These are phyloP conservation scores for Eragrostis tef DNA, from an alignment of 202 grass and related monocot species.

Conservation along the genomic window DNA sequence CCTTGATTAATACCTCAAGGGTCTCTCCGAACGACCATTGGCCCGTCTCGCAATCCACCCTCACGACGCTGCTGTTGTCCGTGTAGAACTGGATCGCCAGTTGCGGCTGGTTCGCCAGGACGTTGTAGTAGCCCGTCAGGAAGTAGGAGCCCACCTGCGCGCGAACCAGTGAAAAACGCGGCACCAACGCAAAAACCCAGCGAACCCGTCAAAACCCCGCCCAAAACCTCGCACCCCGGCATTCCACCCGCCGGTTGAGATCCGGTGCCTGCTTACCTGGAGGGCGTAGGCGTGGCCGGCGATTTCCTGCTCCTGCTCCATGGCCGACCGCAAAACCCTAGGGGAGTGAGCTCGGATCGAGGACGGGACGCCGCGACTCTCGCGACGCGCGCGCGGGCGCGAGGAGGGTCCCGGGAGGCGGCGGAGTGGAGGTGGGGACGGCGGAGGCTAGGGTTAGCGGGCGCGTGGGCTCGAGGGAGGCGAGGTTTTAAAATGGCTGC, in stretches of 20 bases:
- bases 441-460: conserved; percentile 35
- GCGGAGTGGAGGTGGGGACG: neutral
- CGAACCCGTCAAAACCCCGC: conserved; percentile 17
- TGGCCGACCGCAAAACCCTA: conserved; percentile 45
- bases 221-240: conserved; percentile 7
- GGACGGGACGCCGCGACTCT: neutral
- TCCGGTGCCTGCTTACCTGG: conserved; percentile 44
- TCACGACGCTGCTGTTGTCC: conserved; percentile 55
- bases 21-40: conserved; percentile 52
- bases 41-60: conserved; percentile 58
- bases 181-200: neutral
- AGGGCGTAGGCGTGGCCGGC: conserved; percentile 43
- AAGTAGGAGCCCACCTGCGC: conserved; percentile 78
- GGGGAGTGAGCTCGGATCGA: neutral
- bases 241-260: neutral
- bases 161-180: neutral
- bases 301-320: conserved; percentile 43
- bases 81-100: conserved; percentile 68
- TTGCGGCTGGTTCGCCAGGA: conserved; percentile 59
- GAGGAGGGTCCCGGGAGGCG: neutral
- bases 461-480: neutral
- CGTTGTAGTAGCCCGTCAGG: conserved; percentile 68
- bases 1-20: conserved; percentile 49
- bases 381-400: neutral
- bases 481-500: conserved; percentile 60